Evolutionary conservation across 257 asterid genomes (phyloP), one percentile per base, ranked within the genome.

Genomic region (Lycium barbarum): DNA sequence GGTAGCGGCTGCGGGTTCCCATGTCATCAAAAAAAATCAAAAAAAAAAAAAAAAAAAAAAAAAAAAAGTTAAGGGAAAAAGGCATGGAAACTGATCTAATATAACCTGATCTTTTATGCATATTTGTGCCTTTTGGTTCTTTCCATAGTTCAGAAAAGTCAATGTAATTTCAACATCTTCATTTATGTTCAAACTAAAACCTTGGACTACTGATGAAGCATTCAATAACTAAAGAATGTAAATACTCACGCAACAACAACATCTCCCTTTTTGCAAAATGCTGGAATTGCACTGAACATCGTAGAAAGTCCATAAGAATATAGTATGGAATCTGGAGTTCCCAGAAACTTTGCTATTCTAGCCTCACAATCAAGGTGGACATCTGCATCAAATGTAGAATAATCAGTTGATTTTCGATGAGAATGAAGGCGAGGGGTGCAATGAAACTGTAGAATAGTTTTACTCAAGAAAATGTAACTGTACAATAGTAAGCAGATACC

Each of bases 281-380:
- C 99, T 90, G 99, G 99, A 86, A 95, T 94, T 87, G 92, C 94
- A 88, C 99, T 96, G 90, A 96, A 96, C 98, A 95, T 93, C 36
- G 98, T 96, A 79, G 99, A 96, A 86, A 96, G 98, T 72, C 99
- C 98, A 87, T 93, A 94, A 38, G 98, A 91, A 85, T 95, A 95
- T 71, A 95, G 97, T 87, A 95, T 94, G 63, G 99, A 92, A 87
- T 96, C 98, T 47, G 95, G 89, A 71, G 99, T 96, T 82, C 99
- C 99, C 57, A 96, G 93, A 90, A 96, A 96, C 88, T 91, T 91
- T 3, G 99, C 95, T 88, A 96, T 90, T 86, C 94, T 91, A 86
- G 99, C 94, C 91, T 96, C 99, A 82, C 99, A 96, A 84, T 96
- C 98, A 89, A 96, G 99, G 91, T 96, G 99, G 85, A 96, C 98